phyloP scores from a whole-genome alignment of 2,329 filamentous ascomycete species.

The Amauroascus niger region DNA sequence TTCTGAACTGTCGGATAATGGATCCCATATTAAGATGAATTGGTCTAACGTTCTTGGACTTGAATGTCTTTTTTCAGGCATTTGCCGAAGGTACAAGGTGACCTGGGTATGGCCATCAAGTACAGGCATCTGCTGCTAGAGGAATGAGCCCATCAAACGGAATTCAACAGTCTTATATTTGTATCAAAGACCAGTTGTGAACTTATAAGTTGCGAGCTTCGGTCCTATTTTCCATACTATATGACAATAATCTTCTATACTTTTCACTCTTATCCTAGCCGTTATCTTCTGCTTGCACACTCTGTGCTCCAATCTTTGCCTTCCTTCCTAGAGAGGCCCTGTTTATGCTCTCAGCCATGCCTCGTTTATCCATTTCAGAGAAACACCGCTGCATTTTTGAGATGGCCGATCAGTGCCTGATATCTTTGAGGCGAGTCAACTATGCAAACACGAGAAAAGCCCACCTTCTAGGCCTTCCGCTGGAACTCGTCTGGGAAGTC shows the following conservation, averaged over 20 bases:
- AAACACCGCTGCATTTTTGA: not conserved
- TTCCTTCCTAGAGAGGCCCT: not conserved
- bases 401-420: not conserved
- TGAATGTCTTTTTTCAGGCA: not conserved
- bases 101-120: not conserved
- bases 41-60: not conserved
- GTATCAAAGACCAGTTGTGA: not conserved
- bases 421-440: not conserved
- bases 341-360: not conserved
- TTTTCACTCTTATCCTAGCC: not conserved
- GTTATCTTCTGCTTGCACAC: not conserved
- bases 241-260: not conserved
- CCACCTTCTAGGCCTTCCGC: constrained; percentile 6
- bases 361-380: not conserved
- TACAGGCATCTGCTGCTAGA: not conserved
- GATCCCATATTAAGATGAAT: too few relatives aligned
- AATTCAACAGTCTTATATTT: too few relatives aligned
- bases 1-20: too few relatives aligned
- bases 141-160: not conserved
- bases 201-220: not conserved
- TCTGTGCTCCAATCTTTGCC: not conserved
- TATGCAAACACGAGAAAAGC: not conserved
- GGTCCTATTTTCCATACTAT: not conserved
- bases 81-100: not conserved
- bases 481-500: constrained; percentile 1